phyloP scores from a whole-genome alignment of 2,329 filamentous ascomycete genomes.

The Fusarium continuum region DNA sequence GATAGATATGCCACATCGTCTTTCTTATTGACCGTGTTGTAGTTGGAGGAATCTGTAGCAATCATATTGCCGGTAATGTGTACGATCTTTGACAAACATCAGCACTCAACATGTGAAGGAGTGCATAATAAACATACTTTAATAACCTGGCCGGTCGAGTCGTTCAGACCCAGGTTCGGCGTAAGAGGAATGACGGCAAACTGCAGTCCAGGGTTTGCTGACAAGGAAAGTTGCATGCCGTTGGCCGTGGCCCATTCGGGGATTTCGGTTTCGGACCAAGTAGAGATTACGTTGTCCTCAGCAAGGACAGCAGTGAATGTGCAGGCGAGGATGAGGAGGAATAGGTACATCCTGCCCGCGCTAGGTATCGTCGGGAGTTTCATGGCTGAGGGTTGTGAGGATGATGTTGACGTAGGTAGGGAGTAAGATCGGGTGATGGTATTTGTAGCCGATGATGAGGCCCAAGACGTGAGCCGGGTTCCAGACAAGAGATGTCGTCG shows the following conservation, averaged over 20 bases:
- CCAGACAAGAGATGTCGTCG: slow-evolving; percentile 17
- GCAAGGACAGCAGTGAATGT: slow-evolving; percentile 45
- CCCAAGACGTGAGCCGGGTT: slow-evolving; percentile 7
- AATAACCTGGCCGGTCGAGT: slow-evolving; percentile 45
- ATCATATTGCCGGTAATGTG: slow-evolving; percentile 57
- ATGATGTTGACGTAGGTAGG: background rate
- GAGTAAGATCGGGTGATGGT: background rate
- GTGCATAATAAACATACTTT: slow-evolving; percentile 47
- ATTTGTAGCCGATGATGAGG: background rate
- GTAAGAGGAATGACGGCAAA: slow-evolving; percentile 60
- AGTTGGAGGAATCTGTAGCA: slow-evolving; percentile 56
- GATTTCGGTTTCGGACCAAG: slow-evolving; percentile 47
- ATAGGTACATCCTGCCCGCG: slow-evolving; percentile 14
- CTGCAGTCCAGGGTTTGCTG: slow-evolving; percentile 44
- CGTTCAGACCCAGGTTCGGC: slow-evolving; percentile 53
- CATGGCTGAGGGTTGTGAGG: slow-evolving; percentile 16
- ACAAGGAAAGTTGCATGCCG: slow-evolving; percentile 54
- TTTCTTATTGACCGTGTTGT: slow-evolving; percentile 46
- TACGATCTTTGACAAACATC: slow-evolving; percentile 50
- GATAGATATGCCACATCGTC: slow-evolving; percentile 63
- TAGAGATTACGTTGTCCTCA: slow-evolving; percentile 46
- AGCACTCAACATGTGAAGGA: slow-evolving; percentile 7
- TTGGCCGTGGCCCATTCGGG: slow-evolving; percentile 53
- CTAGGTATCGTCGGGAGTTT: slow-evolving; percentile 9
- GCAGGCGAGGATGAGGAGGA: slow-evolving; percentile 39